phyloP scores from a whole-genome alignment of 2,329 filamentous ascomycete genomes.

The Calonectria pauciramosa region DNA sequence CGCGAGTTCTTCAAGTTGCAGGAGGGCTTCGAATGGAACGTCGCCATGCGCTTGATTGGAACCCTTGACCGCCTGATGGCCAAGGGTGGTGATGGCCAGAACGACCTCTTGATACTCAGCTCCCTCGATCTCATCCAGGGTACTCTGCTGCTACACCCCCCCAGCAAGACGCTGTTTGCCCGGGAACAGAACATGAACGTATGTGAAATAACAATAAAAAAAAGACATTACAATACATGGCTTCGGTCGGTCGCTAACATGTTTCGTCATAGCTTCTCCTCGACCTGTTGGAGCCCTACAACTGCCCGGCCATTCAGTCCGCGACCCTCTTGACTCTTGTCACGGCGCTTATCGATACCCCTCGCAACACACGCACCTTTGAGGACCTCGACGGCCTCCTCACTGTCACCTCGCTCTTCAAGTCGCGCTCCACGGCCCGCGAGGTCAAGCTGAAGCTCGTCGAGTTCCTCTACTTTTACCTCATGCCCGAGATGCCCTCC shows the following conservation, averaged over 20 bases:
- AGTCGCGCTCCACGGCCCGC: conserved; percentile 84
- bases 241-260: conserved; percentile 26
- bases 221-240: not conserved
- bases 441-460: conserved; percentile 97
- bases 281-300: conserved; percentile 92
- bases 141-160: conserved; percentile 87
- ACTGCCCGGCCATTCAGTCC: conserved; percentile 92
- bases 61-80: conserved; percentile 90
- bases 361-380: conserved; percentile 90
- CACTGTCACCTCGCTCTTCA: conserved; percentile 93
- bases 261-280: conserved; percentile 78
- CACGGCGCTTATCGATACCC: conserved; percentile 87
- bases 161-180: conserved; percentile 87
- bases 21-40: conserved; percentile 98
- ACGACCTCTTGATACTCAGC: conserved; percentile 89
- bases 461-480: conserved; percentile 98
- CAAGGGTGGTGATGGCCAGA: conserved; percentile 84
- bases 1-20: conserved; percentile 97
- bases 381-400: conserved; percentile 92
- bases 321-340: conserved; percentile 92
- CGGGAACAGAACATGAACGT: conserved; percentile 96
- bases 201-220: conserved; percentile 46
- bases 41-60: conserved; percentile 85
- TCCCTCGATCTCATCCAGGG: conserved; percentile 93
- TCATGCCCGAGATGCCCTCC: conserved; percentile 88